Base-by-base conservation (phyloP, 768 basidiomycete genomes). In the Mycena leptocephala region DNA sequence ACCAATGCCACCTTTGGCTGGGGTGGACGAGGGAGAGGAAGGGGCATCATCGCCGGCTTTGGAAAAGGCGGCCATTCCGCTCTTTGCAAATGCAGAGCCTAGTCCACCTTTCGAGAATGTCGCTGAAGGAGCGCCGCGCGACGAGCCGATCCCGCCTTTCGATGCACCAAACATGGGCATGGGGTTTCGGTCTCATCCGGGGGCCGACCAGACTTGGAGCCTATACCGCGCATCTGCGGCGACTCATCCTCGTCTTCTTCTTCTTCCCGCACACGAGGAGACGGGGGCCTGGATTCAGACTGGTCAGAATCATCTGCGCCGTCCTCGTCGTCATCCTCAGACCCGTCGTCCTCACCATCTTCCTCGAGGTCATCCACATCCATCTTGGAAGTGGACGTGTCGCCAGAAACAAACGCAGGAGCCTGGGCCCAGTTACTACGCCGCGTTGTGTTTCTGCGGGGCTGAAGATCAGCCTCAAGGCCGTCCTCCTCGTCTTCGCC, bases 401-500 rank as follows among this genome's bases (percentile, higher is more conserved):
- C 89, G 22, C 92, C 88, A 1, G 92, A 89, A 16, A 95, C 91
- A 80, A 96, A 96, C 1, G 93, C 90, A 16, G 95, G 95, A 3
- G 93, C 92, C 85, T 93, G 94, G 30, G 94, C 89, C 92, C 95
- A 95, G 83, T 95, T 91, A 22, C 85, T 89, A 78, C 87, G 89
- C 81, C 88, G 90, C 68, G 81, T 26, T 26, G 35, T 18, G 24
- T 35, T 72, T 78, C 66, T 77, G 84, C 53, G 82, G 75, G 55
- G 79, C 78, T 70, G 81, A 82, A 48, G 74, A 78, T 63, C 76
- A 79, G 26, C 80, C 79, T 37, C 75, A 26, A 93, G 91, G 28
- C 95, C 94, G 77, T 92, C 93, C 68, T 94, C 92, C 74, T 93
- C 93, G 69, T 96, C 94, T 81, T 93, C 93, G 30, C 88, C 92